Evolutionary conservation across 495 filamentous ascomycete species (phyloP), one percentile per base, ranked within the genome.

Genomic region (Clohesyomyces aquaticus): DNA sequence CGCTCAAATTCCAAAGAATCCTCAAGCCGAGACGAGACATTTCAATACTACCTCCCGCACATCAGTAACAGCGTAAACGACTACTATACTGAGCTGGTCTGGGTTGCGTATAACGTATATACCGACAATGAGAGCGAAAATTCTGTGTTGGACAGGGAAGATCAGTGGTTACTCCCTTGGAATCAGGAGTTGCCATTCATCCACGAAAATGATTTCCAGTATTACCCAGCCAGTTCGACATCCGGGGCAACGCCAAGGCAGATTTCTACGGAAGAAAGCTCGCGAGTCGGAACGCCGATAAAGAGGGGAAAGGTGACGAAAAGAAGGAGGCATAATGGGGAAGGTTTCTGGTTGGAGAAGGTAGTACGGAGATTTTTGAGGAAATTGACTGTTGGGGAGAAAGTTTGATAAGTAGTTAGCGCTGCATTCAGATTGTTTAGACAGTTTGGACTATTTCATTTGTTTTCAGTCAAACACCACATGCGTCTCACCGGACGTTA

Each of bases 21-120:
- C n/a, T n/a, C n/a, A n/a, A n/a, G n/a, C n/a, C n/a, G n/a, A n/a
- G n/a, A n/a, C n/a, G n/a, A n/a, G n/a, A n/a, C n/a, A n/a, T 61
- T 63, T 51, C 50, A 63, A 1, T 63, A 63, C 60, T 63, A 63
- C 60, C 25, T 63, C 22, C 60, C 60, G 18, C 50, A 55, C n/a
- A 21, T 63, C 38, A 63, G 60, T 25, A 38, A 1, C 19, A 47
- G 38, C 27, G 18, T 14, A 1, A 22, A 28, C n/a, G 60, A 63
- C 19, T 55, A 55, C 1, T 63, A 63, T 27, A 55, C 60, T n/a
- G 43, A 38, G 32, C 6, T 6, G 32, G 14, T n/a, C 22, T 10
- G 47, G 47, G 9, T 50, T 8, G 47, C 10, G 6, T 23, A 10
- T 4, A 10, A 27, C 32, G 55, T 19, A 58, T 19, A 32, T 16